Evolutionary conservation across 1,284 basidiomycete genomes (phyloP).

Genomic region (Gymnopus androsaceus): DNA sequence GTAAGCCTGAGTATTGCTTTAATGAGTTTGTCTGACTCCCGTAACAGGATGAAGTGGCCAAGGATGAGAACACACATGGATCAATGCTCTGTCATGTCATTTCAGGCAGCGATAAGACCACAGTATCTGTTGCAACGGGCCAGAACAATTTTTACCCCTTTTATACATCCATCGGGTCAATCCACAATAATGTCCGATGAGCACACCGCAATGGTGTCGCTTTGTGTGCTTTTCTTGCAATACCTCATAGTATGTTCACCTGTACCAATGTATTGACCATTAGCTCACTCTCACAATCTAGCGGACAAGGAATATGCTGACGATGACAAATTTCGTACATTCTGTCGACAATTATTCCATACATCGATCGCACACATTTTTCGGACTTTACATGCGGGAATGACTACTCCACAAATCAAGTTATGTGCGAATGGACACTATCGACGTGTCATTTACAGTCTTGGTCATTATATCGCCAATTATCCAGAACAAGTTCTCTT

Average conservation of each 20-base stretch:
- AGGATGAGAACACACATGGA: slow-evolving; percentile 24
- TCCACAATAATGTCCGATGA: slow-evolving; percentile 23
- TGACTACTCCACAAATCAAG: slow-evolving; percentile 16
- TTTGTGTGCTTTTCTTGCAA: slow-evolving; percentile 27
- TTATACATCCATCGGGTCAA: slow-evolving; percentile 30
- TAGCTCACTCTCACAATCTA: slow-evolving; percentile 6
- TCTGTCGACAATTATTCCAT: slow-evolving; percentile 19
- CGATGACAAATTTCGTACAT: slow-evolving; percentile 23
- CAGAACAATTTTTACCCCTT: slow-evolving; percentile 34
- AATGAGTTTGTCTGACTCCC: background rate
- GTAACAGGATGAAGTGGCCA: slow-evolving; percentile 23
- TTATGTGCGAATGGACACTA: slow-evolving; percentile 14
- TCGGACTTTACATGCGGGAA: slow-evolving; percentile 11
- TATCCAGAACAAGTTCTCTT: slow-evolving; percentile 22
- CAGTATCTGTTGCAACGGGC: slow-evolving; percentile 35
- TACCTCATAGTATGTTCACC: slow-evolving; percentile 26
- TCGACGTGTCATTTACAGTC: slow-evolving; percentile 14
- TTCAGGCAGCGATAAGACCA: slow-evolving; percentile 38
- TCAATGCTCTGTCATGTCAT: slow-evolving; percentile 34
- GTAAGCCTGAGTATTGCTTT: background rate
- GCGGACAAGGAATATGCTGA: slow-evolving; percentile 23
- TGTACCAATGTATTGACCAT: background rate
- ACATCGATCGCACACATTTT: slow-evolving; percentile 16
- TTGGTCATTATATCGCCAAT: slow-evolving; percentile 21
- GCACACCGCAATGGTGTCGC: slow-evolving; percentile 25